A percentile compares a stretch with the other conserved stretches of the same genome.
These are phyloP conservation scores for Cytospora chrysosperma DNA, from an alignment of 2,329 filamentous ascomycete species.

Conservation along the genomic window DNA sequence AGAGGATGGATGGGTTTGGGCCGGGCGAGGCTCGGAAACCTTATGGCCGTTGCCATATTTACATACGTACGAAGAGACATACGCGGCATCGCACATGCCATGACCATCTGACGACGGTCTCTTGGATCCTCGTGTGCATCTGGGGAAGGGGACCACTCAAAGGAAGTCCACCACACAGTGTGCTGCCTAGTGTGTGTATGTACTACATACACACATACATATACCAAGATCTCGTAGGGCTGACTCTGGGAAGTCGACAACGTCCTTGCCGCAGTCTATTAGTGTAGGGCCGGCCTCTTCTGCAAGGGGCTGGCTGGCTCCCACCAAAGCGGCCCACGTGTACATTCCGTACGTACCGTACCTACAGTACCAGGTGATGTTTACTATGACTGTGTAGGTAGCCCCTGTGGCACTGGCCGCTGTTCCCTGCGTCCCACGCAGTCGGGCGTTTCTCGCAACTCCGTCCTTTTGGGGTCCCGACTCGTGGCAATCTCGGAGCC, in stretches of 20 bases:
- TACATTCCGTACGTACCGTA: too few species aligned
- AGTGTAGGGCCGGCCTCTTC: neutral
- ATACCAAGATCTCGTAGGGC: neutral
- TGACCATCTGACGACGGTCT: too few species aligned
- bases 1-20: neutral
- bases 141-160: neutral
- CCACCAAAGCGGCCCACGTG: neutral
- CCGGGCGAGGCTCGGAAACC: neutral
- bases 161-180: neutral
- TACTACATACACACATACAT: too few species aligned
- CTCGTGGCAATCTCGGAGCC: neutral
- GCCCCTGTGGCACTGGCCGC: too few species aligned
- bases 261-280: neutral
- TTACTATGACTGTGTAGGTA: too few species aligned
- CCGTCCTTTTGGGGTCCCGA: neutral
- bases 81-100: neutral
- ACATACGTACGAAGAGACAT: too few species aligned
- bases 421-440: neutral
- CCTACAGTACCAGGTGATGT: too few species aligned
- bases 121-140: neutral
- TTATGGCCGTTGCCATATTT: neutral
- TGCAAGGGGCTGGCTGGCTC: too few species aligned
- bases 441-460: too few species aligned
- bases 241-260: neutral
- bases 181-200: neutral